phyloP scores from a whole-genome alignment of 371 early-diverging fungal species.

The Mucor indicus region DNA sequence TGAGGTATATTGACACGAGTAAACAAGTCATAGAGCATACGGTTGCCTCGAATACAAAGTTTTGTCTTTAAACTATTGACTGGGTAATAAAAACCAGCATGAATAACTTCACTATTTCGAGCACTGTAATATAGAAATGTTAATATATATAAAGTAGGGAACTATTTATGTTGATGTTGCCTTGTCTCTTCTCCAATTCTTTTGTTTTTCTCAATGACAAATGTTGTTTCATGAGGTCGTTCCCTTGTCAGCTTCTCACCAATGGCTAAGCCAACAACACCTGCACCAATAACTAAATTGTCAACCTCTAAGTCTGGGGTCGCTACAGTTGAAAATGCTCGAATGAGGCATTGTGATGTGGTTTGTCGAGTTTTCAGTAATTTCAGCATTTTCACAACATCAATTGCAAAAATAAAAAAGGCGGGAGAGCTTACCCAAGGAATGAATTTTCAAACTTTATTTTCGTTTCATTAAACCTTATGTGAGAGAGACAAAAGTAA shows the following conservation, averaged over 20 bases:
- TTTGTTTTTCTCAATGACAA: conserved; percentile 67
- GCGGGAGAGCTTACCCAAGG: too few relatives aligned
- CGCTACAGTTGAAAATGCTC: conserved; percentile 65
- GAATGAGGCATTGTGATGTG: too few relatives aligned
- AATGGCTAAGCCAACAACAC: conserved; percentile 77
- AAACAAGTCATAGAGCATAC: conserved; percentile 66
- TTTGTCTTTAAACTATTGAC: conserved; percentile 70
- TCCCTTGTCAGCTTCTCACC: conserved; percentile 58
- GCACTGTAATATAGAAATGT: conserved; percentile 43
- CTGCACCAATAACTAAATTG: conserved; percentile 78
- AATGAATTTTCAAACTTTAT: too few relatives aligned
- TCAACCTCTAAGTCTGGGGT: conserved; percentile 56
- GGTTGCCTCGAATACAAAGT: conserved; percentile 79
- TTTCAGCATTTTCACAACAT: too few relatives aligned
- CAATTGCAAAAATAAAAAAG: too few relatives aligned
- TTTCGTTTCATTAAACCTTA: too few relatives aligned
- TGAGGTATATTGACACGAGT: conserved; percentile 46
- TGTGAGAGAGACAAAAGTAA: too few relatives aligned
- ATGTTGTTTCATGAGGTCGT: conserved; percentile 41
- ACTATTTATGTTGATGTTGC: conserved; percentile 19
- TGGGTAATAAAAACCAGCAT: conserved; percentile 90
- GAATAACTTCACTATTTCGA: conserved; percentile 92
- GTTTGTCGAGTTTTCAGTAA: too few relatives aligned
- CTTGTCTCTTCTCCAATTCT: conserved; percentile 71
- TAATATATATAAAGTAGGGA: not conserved